Evolutionary conservation across 805 yeast species (phyloP), one percentile per base, ranked within the genome.

Genomic region (Grigorovia transvaalensis): DNA sequence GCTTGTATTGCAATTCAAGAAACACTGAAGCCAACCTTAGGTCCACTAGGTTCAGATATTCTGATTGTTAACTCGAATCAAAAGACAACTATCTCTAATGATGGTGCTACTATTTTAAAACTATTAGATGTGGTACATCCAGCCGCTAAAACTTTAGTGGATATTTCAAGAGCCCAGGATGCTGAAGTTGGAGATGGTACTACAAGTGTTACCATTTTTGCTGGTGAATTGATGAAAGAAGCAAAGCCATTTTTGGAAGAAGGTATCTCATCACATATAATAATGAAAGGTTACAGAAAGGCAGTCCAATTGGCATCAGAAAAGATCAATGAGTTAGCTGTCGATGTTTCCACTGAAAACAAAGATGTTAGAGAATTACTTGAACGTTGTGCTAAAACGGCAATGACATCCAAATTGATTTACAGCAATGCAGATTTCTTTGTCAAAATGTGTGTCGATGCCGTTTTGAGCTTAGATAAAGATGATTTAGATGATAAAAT

Each of bases 101-200:
- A 93, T 67, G 99, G 99, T 59, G 99, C 99, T 44, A 93, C 99
- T 2, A 91, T 93, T 60, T 74, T 93, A 67, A 88, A 85, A 66
- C 75, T 93, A 52, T 72, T 93, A 58, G 99, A 93, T 64, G 95
- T 93, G 51, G 96, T 93, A 27, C 99, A 93, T 64, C 99, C 99
- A 9, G 99, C 99, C 11, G 99, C 99, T 12, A 89, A 88, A 68
- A 90, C 91, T 54, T 74, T 91, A 59, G 99, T 91, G 50, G 96
- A 91, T 66, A 86, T 91, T 53, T 86, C 96, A 17, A 84, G 95
- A 67, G 89, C 96, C 2, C 99, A 91, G 72, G 99, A 91, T 67
- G 96, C 95, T 54, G 98, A 91, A 69, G 96, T 93, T 57, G 99
- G 99, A 54, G 99, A 91, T 71, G 99, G 99, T 58, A 91, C 99